phyloP scores from a whole-genome alignment of 306 rosid genomes.

The Gastrolobium villosum region DNA sequence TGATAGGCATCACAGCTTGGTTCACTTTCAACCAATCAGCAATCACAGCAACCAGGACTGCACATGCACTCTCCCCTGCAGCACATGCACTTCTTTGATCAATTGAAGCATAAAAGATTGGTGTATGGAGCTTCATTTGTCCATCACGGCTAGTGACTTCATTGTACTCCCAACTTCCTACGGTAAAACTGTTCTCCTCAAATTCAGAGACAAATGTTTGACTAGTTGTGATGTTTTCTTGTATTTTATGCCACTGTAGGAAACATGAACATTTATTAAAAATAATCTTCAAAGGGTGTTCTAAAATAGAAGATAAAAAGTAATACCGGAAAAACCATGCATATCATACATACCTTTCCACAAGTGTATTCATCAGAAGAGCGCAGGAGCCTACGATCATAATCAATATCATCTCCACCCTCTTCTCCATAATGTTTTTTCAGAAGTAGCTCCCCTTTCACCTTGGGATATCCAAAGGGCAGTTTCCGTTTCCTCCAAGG shows the following conservation, averaged over 20 bases:
- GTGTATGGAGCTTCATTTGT: constrained; percentile 68
- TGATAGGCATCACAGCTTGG: constrained; percentile 67
- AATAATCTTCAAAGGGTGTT: constrained; percentile 1
- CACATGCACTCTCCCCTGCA: constrained; percentile 81
- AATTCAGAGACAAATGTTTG: constrained; percentile 70
- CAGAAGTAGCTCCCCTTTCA: constrained; percentile 80
- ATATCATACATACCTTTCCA: constrained; percentile 27
- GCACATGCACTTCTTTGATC: constrained; percentile 80
- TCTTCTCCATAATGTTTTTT: constrained; percentile 80
- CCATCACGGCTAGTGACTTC: constrained; percentile 78
- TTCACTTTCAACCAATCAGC: constrained; percentile 78
- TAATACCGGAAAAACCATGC: background rate
- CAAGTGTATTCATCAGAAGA: constrained; percentile 60
- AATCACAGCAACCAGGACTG: constrained; percentile 76
- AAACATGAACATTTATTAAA: background rate
- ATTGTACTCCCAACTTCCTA: constrained; percentile 80
- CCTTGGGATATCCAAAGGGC: constrained; percentile 74
- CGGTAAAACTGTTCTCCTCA: constrained; percentile 71
- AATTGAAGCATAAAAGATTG: constrained; percentile 79
- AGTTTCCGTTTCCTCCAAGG: constrained; percentile 86
- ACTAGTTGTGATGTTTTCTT: constrained; percentile 63
- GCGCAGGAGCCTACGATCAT: constrained; percentile 79
- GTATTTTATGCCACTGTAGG: constrained; percentile 65
- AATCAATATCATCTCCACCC: constrained; percentile 92
- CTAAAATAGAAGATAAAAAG: background rate